Evolutionary conservation across 2,329 filamentous ascomycete genomes (phyloP), one percentile per base, ranked within the genome.

Genomic region (Cadophora gregata): DNA sequence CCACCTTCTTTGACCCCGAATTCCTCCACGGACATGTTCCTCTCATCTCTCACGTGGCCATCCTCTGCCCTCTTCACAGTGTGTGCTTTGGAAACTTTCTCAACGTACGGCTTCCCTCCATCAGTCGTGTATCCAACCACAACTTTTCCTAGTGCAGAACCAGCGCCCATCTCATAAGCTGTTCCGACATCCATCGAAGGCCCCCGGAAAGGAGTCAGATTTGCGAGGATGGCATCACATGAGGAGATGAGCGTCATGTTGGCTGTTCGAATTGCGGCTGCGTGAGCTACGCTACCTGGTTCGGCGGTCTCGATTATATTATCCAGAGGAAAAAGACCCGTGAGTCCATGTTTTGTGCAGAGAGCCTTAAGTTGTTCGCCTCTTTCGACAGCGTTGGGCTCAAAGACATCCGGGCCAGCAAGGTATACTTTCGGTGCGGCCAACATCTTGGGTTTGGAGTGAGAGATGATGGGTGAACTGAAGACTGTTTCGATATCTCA

Each of bases 1-100:
- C 80, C 79, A 12, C 80, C 80, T 67, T 81, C 79, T 19, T 79
- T 77, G 5, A 79, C 80, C 68, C 82, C 80, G 14, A 85, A 78
- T 63, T 81, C 79, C 65, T 82, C 80, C 4, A 84, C 81, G n/a
- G 66, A 61, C 71, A 70, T 69, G 10, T 69, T 69, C 2, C 47
- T 48, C 42, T 67, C 67, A 63, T 73, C 72, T 36, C 71, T 71
- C 38, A 73, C 55, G 55, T 67, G 60, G 5, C 72, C 71, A 68
- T 74, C 72, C n/a, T 61, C 48, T 16, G 55, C 59, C n/a, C 68
- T 67, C 27, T 47, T 63, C 5, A 73, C 25, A 6, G 61, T 68
- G 3, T 67, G 62, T 4, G 59, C 42, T 14, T 33, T 38, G 3
- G 47, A 14, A 3, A 72, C 68, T 27, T 72, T 74, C 33, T 69